phyloP scores from a whole-genome alignment of 2,329 filamentous ascomycete species.

The Seiridium unicorne region DNA sequence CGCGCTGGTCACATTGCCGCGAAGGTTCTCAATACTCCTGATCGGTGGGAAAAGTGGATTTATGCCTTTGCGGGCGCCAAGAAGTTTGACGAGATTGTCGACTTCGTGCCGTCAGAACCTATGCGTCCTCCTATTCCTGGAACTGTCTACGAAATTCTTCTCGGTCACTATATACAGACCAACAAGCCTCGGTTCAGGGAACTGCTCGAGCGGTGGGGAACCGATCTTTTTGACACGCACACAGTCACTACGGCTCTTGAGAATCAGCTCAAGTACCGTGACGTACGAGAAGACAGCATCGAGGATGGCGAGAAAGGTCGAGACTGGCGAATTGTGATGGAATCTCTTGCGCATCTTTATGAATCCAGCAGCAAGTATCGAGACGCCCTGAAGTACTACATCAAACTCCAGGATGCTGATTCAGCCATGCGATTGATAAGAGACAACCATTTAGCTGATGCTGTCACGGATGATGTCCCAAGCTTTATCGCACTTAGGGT shows the following conservation, averaged over 20 bases:
- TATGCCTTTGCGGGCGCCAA: conserved; percentile 85
- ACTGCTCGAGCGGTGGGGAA: conserved; percentile 78
- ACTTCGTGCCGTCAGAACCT: conserved; percentile 75
- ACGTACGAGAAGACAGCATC: conserved; percentile 72
- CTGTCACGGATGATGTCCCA: conserved; percentile 85
- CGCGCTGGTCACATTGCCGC: conserved; percentile 78
- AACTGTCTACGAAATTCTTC: conserved; percentile 82
- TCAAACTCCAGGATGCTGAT: conserved; percentile 88
- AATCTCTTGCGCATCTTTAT: conserved; percentile 80
- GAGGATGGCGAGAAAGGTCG: conserved; percentile 70
- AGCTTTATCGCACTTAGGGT: conserved; percentile 87
- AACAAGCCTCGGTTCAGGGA: conserved; percentile 76
- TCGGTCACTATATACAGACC: conserved; percentile 82
- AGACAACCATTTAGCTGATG: conserved; percentile 86
- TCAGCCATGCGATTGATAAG: conserved; percentile 82
- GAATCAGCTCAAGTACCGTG: conserved; percentile 74
- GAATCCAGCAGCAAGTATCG: conserved; percentile 77
- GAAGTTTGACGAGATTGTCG: conserved; percentile 86
- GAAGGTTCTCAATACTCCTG: conserved; percentile 75
- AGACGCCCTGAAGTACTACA: conserved; percentile 86
- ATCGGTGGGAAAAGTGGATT: conserved; percentile 93
- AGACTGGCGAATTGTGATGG: conserved; percentile 89
- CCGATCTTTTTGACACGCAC: conserved; percentile 78
- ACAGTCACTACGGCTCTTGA: conserved; percentile 77
- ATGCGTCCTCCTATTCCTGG: conserved; percentile 77